Conservation (phyloP, 2,329 filamentous ascomycete genomes). For the Orbilia quercus region DNA sequence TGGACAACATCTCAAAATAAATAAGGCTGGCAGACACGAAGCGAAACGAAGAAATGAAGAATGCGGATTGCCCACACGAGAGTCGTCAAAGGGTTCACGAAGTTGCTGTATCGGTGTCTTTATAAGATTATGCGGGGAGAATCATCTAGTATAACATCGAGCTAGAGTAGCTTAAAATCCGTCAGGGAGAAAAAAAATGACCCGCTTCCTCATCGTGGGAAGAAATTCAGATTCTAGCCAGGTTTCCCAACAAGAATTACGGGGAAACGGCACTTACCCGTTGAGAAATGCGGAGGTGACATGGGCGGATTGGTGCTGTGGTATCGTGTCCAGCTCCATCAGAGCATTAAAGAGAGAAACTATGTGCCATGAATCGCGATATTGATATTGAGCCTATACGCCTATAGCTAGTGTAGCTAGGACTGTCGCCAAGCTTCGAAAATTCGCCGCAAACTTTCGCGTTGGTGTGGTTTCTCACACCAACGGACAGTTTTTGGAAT, state of each 20-base stretch:
- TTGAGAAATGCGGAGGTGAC: slow-evolving; percentile 34
- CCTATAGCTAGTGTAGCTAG: no score
- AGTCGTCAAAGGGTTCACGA: not conserved
- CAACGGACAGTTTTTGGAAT: slow-evolving; percentile 16
- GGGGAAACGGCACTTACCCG: slow-evolving; percentile 1
- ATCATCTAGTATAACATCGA: not conserved
- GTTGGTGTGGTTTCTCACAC: slow-evolving; percentile 17
- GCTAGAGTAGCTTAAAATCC: slow-evolving; percentile 1
- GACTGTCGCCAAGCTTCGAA: not conserved
- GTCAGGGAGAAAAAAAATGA: slow-evolving; percentile 13
- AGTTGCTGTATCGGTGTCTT: not conserved
- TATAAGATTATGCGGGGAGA: slow-evolving; percentile 10
- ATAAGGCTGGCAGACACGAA: not conserved
- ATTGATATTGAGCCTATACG: no score
- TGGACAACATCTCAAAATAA: slow-evolving; percentile 25
- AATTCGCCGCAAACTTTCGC: slow-evolving; percentile 50
- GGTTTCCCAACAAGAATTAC: slow-evolving; percentile 31
- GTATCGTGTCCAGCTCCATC: slow-evolving; percentile 26
- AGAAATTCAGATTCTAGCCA: no score
- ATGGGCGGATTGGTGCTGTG: slow-evolving; percentile 4
- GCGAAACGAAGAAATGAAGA: slow-evolving; percentile 6
- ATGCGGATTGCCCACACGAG: not conserved
- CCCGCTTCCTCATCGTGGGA: slow-evolving; percentile 25
- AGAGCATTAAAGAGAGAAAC: slow-evolving; percentile 16
- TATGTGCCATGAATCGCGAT: not conserved